Conservation (phyloP, 352 stramenopile genomes). For the Peronospora tabacina region DNA sequence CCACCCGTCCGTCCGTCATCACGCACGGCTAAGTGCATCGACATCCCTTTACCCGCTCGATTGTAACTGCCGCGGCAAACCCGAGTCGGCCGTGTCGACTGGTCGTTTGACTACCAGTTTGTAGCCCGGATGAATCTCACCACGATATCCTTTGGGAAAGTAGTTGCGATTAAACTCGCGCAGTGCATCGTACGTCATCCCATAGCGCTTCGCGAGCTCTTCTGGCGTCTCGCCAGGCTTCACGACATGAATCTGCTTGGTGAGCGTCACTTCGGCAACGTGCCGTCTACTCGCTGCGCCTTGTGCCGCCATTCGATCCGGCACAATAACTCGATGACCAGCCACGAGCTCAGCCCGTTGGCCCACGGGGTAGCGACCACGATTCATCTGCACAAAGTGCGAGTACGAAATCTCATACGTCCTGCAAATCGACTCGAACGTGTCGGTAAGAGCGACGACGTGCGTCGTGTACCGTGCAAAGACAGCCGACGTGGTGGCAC, state of each 20-base stretch:
- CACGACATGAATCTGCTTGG: conserved; percentile 83
- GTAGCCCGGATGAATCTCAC: conserved; percentile 65
- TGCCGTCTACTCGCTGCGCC: conserved; percentile 52
- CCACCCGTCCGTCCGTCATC: too few species aligned
- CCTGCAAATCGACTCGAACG: conserved; percentile 67
- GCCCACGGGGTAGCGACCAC: conserved; percentile 56
- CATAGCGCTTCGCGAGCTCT: conserved; percentile 45
- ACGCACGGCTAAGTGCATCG: conserved; percentile 22
- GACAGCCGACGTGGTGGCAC: conserved; percentile 33
- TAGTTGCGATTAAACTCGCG: conserved; percentile 81
- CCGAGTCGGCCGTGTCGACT: conserved; percentile 4
- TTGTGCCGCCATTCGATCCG: conserved; percentile 48
- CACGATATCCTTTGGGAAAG: conserved; percentile 80
- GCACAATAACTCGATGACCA: conserved; percentile 68
- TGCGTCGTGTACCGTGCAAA: conserved; percentile 72
- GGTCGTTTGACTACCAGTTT: conserved; percentile 78
- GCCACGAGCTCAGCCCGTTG: conserved; percentile 49
- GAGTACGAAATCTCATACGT: conserved; percentile 59
- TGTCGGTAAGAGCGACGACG: conserved; percentile 38
- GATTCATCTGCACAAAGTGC: conserved; percentile 72
- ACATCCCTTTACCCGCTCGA: conserved; percentile 28
- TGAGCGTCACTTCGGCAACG: conserved; percentile 75
- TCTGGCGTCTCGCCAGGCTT: conserved; percentile 64
- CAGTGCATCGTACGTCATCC: conserved; percentile 82
- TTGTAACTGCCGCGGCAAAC: conserved; percentile 7